A percentile compares a stretch with the other conserved stretches of the same genome.
Evolutionary conservation across 768 basidiomycete species (phyloP).

Genomic region (Suillus decipiens): DNA sequence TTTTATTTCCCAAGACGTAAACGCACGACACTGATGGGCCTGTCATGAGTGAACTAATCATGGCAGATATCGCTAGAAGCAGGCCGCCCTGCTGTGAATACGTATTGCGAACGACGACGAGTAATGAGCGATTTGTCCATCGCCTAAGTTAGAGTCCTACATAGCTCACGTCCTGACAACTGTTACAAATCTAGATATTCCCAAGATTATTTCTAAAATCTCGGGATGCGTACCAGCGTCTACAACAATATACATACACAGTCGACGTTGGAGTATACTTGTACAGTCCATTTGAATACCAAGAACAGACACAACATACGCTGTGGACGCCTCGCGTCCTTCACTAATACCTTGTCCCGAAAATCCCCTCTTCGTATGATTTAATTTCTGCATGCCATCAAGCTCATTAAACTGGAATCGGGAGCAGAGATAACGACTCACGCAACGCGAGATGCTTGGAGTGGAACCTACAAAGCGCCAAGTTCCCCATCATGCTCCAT

Average conservation of each 20-base stretch:
- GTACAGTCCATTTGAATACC: not conserved
- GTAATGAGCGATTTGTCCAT: not conserved
- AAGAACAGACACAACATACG: not conserved
- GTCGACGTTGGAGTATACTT: not conserved
- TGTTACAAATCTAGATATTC: not conserved
- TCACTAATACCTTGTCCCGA: constrained; percentile 29
- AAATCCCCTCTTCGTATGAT: constrained; percentile 57
- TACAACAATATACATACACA: not conserved
- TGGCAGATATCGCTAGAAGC: too few relatives aligned
- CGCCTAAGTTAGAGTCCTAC: too few relatives aligned
- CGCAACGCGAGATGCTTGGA: constrained; percentile 68
- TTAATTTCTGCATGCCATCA: constrained; percentile 56
- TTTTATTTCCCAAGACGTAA: too few relatives aligned
- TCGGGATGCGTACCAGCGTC: not conserved
- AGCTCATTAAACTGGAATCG: not conserved
- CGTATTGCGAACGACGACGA: too few relatives aligned
- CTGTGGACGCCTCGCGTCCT: not conserved
- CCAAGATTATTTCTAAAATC: not conserved
- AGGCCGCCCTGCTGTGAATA: too few relatives aligned
- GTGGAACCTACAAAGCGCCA: constrained; percentile 64
- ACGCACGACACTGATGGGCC: too few relatives aligned
- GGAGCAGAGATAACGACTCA: constrained; percentile 36
- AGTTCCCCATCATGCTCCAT: constrained; percentile 66
- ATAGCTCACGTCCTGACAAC: too few relatives aligned
- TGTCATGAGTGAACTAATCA: too few relatives aligned